Evolutionary conservation across 2,329 filamentous ascomycete species (phyloP).

Genomic region (Zymoseptoria brevis): DNA sequence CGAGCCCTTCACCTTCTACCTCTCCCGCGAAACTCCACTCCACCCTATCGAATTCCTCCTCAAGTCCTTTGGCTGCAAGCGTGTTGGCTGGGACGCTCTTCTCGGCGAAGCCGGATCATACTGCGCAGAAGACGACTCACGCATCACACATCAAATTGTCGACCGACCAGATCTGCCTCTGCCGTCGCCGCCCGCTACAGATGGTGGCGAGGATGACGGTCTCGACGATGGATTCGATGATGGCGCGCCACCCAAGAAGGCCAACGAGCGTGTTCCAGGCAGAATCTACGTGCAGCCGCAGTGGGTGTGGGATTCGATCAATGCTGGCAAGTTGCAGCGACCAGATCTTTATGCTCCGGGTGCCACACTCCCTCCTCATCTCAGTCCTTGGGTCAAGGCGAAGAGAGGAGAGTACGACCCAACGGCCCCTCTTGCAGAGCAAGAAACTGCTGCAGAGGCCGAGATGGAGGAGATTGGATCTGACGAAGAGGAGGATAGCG

Average conservation of each 20-base stretch:
- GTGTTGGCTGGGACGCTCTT: slow-evolving; percentile 88
- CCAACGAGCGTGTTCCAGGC: slow-evolving; percentile 72
- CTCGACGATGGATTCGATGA: slow-evolving; percentile 52
- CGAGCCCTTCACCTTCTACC: slow-evolving; percentile 79
- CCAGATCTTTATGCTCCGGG: slow-evolving; percentile 86
- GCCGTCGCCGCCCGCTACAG: slow-evolving; percentile 32
- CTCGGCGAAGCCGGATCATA: slow-evolving; percentile 79
- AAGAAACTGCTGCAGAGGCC: slow-evolving; percentile 80
- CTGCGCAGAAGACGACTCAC: slow-evolving; percentile 76
- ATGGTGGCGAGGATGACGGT: slow-evolving; percentile 36
- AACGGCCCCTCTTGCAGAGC: slow-evolving; percentile 72
- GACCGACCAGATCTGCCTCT: slow-evolving; percentile 67
- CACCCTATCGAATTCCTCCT: slow-evolving; percentile 88
- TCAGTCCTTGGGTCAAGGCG: slow-evolving; percentile 90
- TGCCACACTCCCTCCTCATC: slow-evolving; percentile 79
- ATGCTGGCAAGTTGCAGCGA: slow-evolving; percentile 79
- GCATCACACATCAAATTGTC: slow-evolving; percentile 93
- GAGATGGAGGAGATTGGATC: slow-evolving; percentile 44
- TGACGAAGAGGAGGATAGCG: slow-evolving; percentile 38
- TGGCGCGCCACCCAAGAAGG: slow-evolving; percentile 43
- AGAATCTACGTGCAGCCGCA: slow-evolving; percentile 91
- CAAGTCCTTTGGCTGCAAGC: slow-evolving; percentile 88
- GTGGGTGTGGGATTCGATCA: slow-evolving; percentile 97
- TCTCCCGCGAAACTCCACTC: slow-evolving; percentile 87
- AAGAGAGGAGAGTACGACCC: slow-evolving; percentile 87